Percentiles rank a stretch among this genome's conserved stretches.
These are phyloP conservation scores for Brassica cretica DNA, from an alignment of 345 rosid genomes.

Conservation along the genomic window DNA sequence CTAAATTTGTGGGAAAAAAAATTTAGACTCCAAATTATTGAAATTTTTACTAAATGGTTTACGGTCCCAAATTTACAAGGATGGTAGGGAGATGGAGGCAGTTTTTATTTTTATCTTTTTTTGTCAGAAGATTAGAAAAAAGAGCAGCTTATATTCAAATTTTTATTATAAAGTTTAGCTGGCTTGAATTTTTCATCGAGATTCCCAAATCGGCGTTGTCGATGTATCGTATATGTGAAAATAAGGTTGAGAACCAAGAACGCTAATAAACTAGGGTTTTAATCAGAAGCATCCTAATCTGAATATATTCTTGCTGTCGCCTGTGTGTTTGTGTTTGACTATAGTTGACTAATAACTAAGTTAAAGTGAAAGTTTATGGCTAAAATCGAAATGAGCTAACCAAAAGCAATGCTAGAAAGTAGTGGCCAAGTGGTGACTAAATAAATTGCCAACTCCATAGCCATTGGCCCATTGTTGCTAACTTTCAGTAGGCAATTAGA, in stretches of 20 bases:
- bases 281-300: constrained; percentile 10
- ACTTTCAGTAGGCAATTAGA: neutral
- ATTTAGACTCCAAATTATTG: too few relatives aligned
- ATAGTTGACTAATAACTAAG: neutral
- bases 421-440: neutral
- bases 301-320: constrained; percentile 24
- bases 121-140: neutral
- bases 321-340: neutral
- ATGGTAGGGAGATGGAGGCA: neutral
- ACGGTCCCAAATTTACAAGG: too few relatives aligned
- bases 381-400: neutral
- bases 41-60: too few relatives aligned
- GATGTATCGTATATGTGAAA: neutral
- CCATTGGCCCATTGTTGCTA: neutral
- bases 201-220: neutral
- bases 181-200: neutral
- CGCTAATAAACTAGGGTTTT: neutral
- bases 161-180: neutral
- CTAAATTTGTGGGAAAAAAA: too few relatives aligned
- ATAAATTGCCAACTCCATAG: neutral
- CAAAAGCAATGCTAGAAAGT: neutral
- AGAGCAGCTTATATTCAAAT: neutral
- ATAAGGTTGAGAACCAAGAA: neutral
- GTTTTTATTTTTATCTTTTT: neutral
- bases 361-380: neutral